Conservation (phyloP, 306 rosid genomes). For the Luffa aegyptiaca region DNA sequence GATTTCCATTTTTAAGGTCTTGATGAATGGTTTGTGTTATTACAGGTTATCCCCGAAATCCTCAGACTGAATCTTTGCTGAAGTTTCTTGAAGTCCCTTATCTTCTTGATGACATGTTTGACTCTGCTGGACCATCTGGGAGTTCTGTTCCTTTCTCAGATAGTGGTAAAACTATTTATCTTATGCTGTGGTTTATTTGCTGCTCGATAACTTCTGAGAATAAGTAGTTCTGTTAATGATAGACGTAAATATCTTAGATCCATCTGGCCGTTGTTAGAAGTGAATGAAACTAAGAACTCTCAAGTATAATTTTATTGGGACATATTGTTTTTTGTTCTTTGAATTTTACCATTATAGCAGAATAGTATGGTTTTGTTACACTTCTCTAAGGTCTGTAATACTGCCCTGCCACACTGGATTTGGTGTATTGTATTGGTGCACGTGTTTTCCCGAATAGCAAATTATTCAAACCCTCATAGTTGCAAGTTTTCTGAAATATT, state of each 20-base stretch:
- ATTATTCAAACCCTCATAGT: neutral
- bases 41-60: conserved; percentile 51
- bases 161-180: conserved; percentile 37
- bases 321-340: neutral
- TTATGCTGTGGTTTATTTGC: neutral
- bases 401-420: neutral
- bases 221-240: neutral
- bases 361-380: neutral
- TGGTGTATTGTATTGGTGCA: neutral
- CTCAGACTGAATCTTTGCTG: conserved; percentile 80
- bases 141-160: conserved; percentile 31
- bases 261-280: neutral
- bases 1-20: neutral
- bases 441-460: neutral
- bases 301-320: neutral
- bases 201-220: neutral
- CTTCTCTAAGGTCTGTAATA: neutral
- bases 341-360: neutral
- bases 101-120: conserved; percentile 57
- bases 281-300: neutral
- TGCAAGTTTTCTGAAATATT: neutral
- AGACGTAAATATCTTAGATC: neutral
- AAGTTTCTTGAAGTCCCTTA: conserved; percentile 78
- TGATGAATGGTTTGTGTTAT: neutral
- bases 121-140: conserved; percentile 23